Evolutionary conservation across 2,329 filamentous ascomycete genomes (phyloP).

Genomic region (Dactylellina drechsleri): DNA sequence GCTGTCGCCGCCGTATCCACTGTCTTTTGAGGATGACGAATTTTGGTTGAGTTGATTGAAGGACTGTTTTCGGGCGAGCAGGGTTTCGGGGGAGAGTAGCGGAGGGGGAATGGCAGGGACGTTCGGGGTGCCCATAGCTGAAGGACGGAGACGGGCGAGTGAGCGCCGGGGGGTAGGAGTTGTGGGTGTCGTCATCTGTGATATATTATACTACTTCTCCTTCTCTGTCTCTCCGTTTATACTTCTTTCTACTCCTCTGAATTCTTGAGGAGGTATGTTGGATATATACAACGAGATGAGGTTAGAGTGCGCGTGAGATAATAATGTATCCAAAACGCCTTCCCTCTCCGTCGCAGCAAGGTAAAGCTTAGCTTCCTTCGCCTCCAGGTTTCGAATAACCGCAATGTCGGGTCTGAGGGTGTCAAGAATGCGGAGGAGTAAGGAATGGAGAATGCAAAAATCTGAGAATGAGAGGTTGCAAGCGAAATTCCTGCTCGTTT

Average conservation of each 20-base stretch:
- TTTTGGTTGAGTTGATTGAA: constrained; percentile 74
- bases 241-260: no score
- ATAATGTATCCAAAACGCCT: no score
- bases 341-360: no score
- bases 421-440: not conserved
- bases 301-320: no score
- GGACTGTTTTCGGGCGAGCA: constrained; percentile 75
- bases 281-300: no score
- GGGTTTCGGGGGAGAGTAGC: constrained; percentile 63
- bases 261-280: no score
- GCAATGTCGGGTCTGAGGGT: no score
- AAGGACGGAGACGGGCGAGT: constrained; percentile 60
- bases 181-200: constrained; percentile 50
- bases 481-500: not conserved
- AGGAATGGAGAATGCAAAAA: not conserved
- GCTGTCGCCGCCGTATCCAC: constrained; percentile 63
- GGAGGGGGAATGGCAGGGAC: constrained; percentile 68
- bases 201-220: not conserved
- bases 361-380: no score
- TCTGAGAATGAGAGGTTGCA: not conserved
- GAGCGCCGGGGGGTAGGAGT: constrained; percentile 58
- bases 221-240: not conserved
- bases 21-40: constrained; percentile 66
- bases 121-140: constrained; percentile 57
- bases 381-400: no score